Conservation (phyloP, 2,329 filamentous ascomycete genomes). For the Nigrograna mackinnonii region DNA sequence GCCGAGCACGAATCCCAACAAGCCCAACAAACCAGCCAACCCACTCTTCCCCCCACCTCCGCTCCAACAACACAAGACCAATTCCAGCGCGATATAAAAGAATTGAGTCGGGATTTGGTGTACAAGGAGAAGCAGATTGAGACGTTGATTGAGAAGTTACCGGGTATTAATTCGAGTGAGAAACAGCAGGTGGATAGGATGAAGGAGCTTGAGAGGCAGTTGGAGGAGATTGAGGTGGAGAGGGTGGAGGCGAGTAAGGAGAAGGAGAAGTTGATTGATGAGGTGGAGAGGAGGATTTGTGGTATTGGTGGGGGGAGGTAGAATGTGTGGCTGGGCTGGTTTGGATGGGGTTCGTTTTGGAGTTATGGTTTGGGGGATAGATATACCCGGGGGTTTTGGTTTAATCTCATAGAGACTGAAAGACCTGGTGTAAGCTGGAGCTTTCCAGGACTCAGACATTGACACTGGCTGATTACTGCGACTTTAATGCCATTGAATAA, state of each 20-base stretch:
- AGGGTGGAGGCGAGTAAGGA: constrained; percentile 44
- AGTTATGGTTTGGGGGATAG: too few relatives aligned
- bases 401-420: too few relatives aligned
- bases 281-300: constrained; percentile 53
- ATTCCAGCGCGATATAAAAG: constrained; percentile 68
- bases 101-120: constrained; percentile 76
- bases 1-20: constrained; percentile 31
- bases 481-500: too few relatives aligned
- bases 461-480: too few relatives aligned
- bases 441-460: too few relatives aligned
- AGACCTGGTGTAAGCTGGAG: too few relatives aligned
- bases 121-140: constrained; percentile 85
- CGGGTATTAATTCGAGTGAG: constrained; percentile 78
- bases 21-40: constrained; percentile 9
- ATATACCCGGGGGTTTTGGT: too few relatives aligned
- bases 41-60: constrained; percentile 9
- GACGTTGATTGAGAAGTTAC: constrained; percentile 72
- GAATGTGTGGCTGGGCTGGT: too few relatives aligned
- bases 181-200: constrained; percentile 70
- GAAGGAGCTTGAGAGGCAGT: constrained; percentile 46
- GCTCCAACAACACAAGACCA: constrained; percentile 42
- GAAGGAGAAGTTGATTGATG: constrained; percentile 45
- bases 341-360: too few relatives aligned
- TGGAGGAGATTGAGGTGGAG: constrained; percentile 47
- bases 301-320: constrained; percentile 37